phyloP scores from a whole-genome alignment of 2,329 filamentous ascomycete species.

The Zymoseptoria passerinii region DNA sequence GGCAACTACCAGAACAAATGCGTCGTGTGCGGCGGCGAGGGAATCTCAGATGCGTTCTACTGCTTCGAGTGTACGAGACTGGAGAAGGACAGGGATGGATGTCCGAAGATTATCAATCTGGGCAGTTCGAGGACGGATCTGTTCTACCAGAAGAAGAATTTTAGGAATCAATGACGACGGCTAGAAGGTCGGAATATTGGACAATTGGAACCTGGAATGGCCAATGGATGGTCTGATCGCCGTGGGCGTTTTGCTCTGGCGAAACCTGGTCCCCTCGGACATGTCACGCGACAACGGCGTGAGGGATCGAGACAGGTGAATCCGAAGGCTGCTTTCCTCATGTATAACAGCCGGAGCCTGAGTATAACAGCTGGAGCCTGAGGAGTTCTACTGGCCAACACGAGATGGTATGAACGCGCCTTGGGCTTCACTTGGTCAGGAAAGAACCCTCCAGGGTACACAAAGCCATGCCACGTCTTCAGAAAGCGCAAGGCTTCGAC shows the following conservation, averaged over 20 bases:
- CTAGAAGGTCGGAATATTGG: background rate
- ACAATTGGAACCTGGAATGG: background rate
- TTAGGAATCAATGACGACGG: constrained; percentile 46
- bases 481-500: too few species aligned
- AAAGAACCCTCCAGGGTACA: too few species aligned
- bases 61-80: constrained; percentile 97
- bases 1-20: constrained; percentile 99
- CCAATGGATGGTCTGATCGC: background rate
- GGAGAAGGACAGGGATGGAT: constrained; percentile 95
- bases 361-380: background rate
- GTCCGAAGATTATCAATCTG: constrained; percentile 98
- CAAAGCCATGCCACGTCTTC: too few species aligned
- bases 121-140: constrained; percentile 93
- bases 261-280: background rate
- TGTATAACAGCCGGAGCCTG: background rate
- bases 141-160: constrained; percentile 67
- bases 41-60: constrained; percentile 97
- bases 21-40: constrained; percentile 95
- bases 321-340: background rate
- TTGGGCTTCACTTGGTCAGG: too few species aligned
- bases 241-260: background rate
- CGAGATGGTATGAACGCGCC: background rate
- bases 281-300: background rate
- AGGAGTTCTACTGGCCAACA: background rate
- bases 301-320: background rate